Base-by-base conservation (phyloP, 768 basidiomycete species). In the Amanita brunnescens region DNA sequence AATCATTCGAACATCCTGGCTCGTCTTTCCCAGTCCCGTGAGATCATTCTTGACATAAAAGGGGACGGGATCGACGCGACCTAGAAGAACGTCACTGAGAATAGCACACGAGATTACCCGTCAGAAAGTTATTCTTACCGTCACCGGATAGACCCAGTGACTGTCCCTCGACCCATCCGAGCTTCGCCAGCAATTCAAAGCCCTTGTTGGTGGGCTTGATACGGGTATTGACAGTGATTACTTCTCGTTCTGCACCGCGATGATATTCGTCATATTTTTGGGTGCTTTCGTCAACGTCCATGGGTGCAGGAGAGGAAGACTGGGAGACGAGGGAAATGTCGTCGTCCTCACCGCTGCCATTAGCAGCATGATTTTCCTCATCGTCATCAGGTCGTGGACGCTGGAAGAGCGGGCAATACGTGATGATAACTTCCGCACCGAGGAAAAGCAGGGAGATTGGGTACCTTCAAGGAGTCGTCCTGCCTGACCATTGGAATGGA, bases 161-260 rank as follows among this genome's bases (percentile, higher is more conserved):
- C 56, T 84, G 79, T 10, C 90, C 90, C 60, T 88, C 87, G 0
- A 74, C 67, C 90, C 90, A 91, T 6, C 90, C 90, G 48, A 91
- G 76, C 66, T 85, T 91, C 29, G 81, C 76, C 1, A 92, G 78
- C 72, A 92, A 76, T 6, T 78, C 72, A 62, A 90, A 91, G 10
- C 90, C 90, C 59, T 83, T 87, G 67, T 92, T 92, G 33, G 79
- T 76, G 37, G 77, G 73, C 62, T 85, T 85, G 59, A 92, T 81
- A 64, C 75, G 88, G 37, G 87, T 91, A 46, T 91, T 84, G 49
- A 91, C 79, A 6, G 90, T 91, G 55, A 91, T 76, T 57, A 81
- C 73, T 60, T 91, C 89, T 29, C 70, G 76, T 43, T 70, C 70
- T 4, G 70, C 60, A 7, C 74, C 72, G 26, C 63, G 68, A 46